Base-by-base conservation (phyloP, 257 asterid genomes). In the Przewalskia tangutica region DNA sequence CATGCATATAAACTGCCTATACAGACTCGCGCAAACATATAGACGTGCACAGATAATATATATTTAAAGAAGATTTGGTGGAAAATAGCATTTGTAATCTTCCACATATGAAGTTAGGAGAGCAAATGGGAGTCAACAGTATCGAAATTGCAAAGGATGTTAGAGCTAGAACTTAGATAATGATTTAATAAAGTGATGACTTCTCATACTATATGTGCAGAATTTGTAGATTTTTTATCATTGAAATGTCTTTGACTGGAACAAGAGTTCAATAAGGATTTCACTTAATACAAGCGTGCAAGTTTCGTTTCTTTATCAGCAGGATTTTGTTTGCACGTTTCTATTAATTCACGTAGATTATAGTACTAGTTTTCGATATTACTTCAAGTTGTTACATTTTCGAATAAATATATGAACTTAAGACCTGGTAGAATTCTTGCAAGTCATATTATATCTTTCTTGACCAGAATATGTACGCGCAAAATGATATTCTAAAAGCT, bases 401-500 rank as follows among this genome's bases (percentile, higher is more conserved):
- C 0, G 77, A 68, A 9, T 18, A 40, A 67, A 0, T 40, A 9
- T n/a, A 68, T 40, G 77, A 2, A 13, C 12, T 34, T 65, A 0
- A 6, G 6, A 68, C 46, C 48, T 42, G 36, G 32, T n/a, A n/a
- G 56, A 70, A 2, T 6, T 18, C 23, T 14, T 66, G 46, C 55
- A 17, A 66, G 34, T 48, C 50, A 32, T 4, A 50, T 2, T 60
- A 10, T 79, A 59, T 46, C 34, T 62, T 67, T 83, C 71, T 11
- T 38, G 32, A 78, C 16, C 48, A 93, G 96, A 81, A 87, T 51
- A 93, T 93, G 94, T 93, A 91, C 36, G 82, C 56, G 0, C 89
- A 89, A 70, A 89, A 90, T 70, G 82, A 27, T 36, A 51, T 82
- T 14, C 59, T 67, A 48, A 91, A 93, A 88, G 86, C 84, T 5